A percentile compares a stretch with the other conserved stretches of the same genome.
Evolutionary conservation across 2,329 filamentous ascomycete species (phyloP).

Genomic region (Colletotrichum simmondsii): DNA sequence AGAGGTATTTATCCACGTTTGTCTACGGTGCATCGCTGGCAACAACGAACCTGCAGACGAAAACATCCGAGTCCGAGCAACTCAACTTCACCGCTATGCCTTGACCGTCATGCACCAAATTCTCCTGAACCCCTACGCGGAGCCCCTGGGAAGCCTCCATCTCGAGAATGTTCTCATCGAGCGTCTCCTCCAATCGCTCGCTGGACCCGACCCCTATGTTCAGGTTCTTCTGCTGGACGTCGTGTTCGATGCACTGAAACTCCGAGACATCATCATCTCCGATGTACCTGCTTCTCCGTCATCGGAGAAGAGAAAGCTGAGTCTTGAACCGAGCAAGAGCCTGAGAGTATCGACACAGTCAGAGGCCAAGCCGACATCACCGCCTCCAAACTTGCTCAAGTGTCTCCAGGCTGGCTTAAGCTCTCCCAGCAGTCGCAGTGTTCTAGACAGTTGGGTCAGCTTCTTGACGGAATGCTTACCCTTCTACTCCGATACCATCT

Average conservation of each 20-base stretch:
- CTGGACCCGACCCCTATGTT: constrained; percentile 73
- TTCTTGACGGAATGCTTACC: constrained; percentile 88
- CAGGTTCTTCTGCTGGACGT: constrained; percentile 84
- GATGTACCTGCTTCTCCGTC: constrained; percentile 56
- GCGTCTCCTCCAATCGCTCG: constrained; percentile 70
- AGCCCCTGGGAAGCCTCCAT: constrained; percentile 69
- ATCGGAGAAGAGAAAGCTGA: constrained; percentile 58
- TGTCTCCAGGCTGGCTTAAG: constrained; percentile 86
- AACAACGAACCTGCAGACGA: constrained; percentile 47
- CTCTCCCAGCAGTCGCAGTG: constrained; percentile 76
- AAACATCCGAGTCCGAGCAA: constrained; percentile 61
- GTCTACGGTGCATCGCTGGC: constrained; percentile 69
- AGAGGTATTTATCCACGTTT: constrained; percentile 74
- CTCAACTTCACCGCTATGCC: constrained; percentile 77
- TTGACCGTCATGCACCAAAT: constrained; percentile 78
- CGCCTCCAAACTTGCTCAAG: constrained; percentile 79
- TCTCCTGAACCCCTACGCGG: constrained; percentile 71
- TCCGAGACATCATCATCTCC: constrained; percentile 59
- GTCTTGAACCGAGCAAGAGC: constrained; percentile 52
- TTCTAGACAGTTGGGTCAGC: constrained; percentile 91
- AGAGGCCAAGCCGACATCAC: constrained; percentile 55
- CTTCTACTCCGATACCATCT: constrained; percentile 85
- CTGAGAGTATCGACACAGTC: constrained; percentile 51
- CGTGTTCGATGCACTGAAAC: constrained; percentile 78
- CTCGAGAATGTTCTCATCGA: constrained; percentile 79